phyloP scores from a whole-genome alignment of 2,329 filamentous ascomycete genomes.

The Bertia moriformis region DNA sequence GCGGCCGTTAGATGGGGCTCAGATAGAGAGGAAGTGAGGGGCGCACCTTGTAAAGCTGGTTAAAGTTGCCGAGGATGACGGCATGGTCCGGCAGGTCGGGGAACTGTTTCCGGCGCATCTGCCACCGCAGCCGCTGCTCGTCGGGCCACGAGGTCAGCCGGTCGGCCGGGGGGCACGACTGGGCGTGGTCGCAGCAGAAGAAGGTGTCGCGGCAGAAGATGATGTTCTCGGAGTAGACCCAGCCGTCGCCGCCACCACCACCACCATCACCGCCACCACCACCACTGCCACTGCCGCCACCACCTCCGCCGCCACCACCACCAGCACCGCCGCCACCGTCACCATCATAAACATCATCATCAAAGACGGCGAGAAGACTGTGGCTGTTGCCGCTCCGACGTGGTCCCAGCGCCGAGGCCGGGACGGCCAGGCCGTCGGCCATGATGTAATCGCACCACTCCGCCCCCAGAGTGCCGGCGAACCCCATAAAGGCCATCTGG shows the following conservation, averaged over 20 bases:
- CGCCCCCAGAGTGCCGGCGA: conserved; percentile 84
- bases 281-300: too few relatives aligned
- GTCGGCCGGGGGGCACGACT: conserved; percentile 66
- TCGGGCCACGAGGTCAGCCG: conserved; percentile 63
- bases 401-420: conserved; percentile 65
- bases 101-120: conserved; percentile 85
- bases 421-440: conserved; percentile 77
- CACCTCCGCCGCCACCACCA: too few relatives aligned
- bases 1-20: conserved; percentile 5
- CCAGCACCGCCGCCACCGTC: too few relatives aligned
- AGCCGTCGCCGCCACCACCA: conserved; percentile 56
- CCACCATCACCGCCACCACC: conserved; percentile 41
- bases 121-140: conserved; percentile 71
- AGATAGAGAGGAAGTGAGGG: conserved; percentile 3
- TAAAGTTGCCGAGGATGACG: conserved; percentile 93
- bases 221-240: conserved; percentile 95
- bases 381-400: conserved; percentile 62
- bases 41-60: conserved; percentile 89
- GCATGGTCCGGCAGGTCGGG: conserved; percentile 67
- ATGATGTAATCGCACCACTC: conserved; percentile 98
- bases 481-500: conserved; percentile 99
- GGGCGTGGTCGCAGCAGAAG: conserved; percentile 93
- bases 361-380: conserved; percentile 44
- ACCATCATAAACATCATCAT: too few relatives aligned
- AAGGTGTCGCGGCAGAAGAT: conserved; percentile 90